These are phyloP conservation scores for Kuraishia ogatae DNA, from an alignment of 805 yeast genomes.

Conservation along the genomic window DNA sequence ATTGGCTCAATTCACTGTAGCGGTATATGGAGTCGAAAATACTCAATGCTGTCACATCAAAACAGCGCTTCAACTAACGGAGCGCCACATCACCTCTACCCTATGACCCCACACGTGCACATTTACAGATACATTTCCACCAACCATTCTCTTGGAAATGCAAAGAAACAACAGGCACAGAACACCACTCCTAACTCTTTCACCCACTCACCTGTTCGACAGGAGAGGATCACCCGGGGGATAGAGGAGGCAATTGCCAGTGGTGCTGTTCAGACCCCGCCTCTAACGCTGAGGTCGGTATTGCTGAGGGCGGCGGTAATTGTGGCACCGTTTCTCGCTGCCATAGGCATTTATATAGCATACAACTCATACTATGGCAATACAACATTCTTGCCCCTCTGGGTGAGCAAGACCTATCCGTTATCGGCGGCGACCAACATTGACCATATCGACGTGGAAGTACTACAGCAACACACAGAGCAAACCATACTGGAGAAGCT, in stretches of 20 bases:
- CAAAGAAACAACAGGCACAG: background rate
- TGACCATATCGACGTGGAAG: slow-evolving; percentile 19
- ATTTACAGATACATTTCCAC: no score
- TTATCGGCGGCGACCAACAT: slow-evolving; percentile 16
- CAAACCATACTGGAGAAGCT: slow-evolving; percentile 17
- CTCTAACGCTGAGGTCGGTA: slow-evolving; percentile 5
- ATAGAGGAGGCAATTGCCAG: background rate
- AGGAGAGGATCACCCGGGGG: background rate
- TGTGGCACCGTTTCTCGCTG: slow-evolving; percentile 13
- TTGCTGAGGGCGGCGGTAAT: slow-evolving; percentile 11
- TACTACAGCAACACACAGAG: slow-evolving; percentile 15
- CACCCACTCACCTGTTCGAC: no score
- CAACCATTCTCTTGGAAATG: no score
- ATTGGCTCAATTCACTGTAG: no score
- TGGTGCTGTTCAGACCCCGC: background rate
- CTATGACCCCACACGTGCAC: no score
- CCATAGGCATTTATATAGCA: slow-evolving; percentile 17
- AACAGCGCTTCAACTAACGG: no score
- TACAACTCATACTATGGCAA: slow-evolving; percentile 19
- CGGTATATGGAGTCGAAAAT: no score
- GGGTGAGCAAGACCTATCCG: slow-evolving; percentile 17
- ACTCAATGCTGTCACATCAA: no score
- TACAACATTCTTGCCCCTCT: slow-evolving; percentile 23
- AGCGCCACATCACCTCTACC: no score
- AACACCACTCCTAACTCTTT: background rate